Conservation (phyloP, 2,329 filamentous ascomycete genomes). For the Pseudogymnoascus sp. region DNA sequence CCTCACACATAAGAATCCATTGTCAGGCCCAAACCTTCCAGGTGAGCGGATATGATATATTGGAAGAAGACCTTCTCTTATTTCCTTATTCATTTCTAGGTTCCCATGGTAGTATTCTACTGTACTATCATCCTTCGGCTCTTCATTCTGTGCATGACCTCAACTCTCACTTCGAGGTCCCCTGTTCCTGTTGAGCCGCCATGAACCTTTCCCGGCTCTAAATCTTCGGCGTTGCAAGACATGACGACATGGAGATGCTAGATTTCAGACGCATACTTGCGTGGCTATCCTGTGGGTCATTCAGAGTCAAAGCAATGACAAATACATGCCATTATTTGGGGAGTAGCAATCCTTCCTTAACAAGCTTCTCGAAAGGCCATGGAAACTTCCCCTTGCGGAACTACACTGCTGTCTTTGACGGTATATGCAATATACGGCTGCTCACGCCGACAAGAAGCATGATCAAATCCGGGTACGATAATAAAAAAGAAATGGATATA, state of each 20-base stretch:
- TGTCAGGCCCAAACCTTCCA: neutral
- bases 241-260: neutral
- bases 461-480: neutral
- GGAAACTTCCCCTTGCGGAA: conserved; percentile 22
- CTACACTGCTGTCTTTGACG: neutral
- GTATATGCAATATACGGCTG: neutral
- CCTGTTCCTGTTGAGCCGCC: neutral
- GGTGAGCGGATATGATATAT: neutral
- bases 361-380: conserved; percentile 37
- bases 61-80: neutral
- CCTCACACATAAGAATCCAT: neutral
- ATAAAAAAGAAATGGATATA: neutral
- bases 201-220: neutral
- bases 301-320: conserved; percentile 1
- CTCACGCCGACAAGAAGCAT: neutral
- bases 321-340: conserved; percentile 25
- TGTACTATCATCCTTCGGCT: neutral
- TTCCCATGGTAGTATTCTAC: neutral
- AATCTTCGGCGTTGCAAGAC: neutral
- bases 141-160: neutral
- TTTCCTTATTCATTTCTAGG: neutral
- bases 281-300: neutral
- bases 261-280: neutral
- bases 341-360: conserved; percentile 23
- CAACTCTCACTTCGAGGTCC: neutral